Percentiles rank a stretch among this genome's conserved stretches.
Conservation (phyloP, 2,329 filamentous ascomycete genomes). For the Penicillium oxalicum region DNA sequence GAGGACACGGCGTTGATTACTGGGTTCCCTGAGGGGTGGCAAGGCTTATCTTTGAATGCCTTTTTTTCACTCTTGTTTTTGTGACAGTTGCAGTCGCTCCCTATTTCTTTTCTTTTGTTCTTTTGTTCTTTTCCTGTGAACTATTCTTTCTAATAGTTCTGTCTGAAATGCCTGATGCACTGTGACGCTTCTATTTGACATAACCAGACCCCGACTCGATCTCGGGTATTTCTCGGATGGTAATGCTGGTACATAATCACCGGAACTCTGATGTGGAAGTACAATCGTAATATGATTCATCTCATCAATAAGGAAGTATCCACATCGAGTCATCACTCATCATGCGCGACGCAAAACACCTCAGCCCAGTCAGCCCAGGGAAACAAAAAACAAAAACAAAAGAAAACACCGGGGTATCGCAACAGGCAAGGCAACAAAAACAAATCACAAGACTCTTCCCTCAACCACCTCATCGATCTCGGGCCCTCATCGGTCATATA, state of each 20-base stretch:
- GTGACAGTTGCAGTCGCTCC: too few relatives aligned
- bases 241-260: too few relatives aligned
- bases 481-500: too few relatives aligned
- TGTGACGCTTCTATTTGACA: not conserved
- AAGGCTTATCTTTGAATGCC: not conserved
- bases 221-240: too few relatives aligned
- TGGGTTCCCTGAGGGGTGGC: not conserved
- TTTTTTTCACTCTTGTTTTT: not conserved
- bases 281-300: too few relatives aligned
- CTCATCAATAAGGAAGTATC: not conserved
- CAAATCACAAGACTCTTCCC: too few relatives aligned
- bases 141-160: not conserved
- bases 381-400: not conserved
- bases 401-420: conserved; percentile 16
- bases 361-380: too few relatives aligned
- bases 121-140: not conserved
- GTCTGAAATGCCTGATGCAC: not conserved
- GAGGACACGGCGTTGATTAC: conserved; percentile 9
- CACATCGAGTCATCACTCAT: not conserved
- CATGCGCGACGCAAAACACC: too few relatives aligned
- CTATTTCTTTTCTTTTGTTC: too few relatives aligned
- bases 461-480: too few relatives aligned
- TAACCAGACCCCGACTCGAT: too few relatives aligned
- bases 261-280: too few relatives aligned
- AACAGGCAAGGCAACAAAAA: conserved; percentile 1